Percentiles rank a stretch among this genome's conserved stretches.
Evolutionary conservation across 2,329 filamentous ascomycete genomes (phyloP).

Genomic region (Colletotrichum sp.): DNA sequence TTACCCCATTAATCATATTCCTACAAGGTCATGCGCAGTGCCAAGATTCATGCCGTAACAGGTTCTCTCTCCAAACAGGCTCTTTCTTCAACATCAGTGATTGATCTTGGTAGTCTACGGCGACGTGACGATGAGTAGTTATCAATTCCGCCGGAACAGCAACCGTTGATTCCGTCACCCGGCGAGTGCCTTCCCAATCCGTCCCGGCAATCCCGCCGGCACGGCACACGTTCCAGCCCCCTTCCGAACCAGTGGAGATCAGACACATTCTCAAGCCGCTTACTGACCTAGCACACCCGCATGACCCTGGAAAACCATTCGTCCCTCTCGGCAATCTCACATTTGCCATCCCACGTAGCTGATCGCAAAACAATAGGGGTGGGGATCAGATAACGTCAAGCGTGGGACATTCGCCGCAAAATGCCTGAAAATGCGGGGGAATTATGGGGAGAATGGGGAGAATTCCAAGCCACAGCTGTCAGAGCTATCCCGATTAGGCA

Average conservation of each 20-base stretch:
- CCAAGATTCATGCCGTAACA: neutral
- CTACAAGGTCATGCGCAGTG: neutral
- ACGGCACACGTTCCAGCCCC: neutral
- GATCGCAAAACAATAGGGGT: neutral
- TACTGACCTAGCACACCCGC: neutral
- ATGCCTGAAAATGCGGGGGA: neutral
- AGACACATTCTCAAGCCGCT: neutral
- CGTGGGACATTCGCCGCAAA: neutral
- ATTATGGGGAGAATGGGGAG: neutral
- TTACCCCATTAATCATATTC: no score
- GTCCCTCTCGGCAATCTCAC: neutral
- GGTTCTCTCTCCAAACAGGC: neutral
- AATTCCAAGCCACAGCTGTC: neutral
- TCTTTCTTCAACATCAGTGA: no score
- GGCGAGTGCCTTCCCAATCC: neutral
- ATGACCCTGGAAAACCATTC: neutral
- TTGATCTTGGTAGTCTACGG: neutral
- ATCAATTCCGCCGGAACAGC: neutral
- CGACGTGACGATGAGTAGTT: fast-evolving
- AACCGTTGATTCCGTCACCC: neutral
- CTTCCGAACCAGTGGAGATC: neutral
- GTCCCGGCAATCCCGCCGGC: neutral
- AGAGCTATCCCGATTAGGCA: neutral
- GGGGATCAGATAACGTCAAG: neutral
- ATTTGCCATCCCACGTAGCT: neutral